Base-by-base conservation (phyloP, 2,329 filamentous ascomycete genomes). In the Fusarium clavum region DNA sequence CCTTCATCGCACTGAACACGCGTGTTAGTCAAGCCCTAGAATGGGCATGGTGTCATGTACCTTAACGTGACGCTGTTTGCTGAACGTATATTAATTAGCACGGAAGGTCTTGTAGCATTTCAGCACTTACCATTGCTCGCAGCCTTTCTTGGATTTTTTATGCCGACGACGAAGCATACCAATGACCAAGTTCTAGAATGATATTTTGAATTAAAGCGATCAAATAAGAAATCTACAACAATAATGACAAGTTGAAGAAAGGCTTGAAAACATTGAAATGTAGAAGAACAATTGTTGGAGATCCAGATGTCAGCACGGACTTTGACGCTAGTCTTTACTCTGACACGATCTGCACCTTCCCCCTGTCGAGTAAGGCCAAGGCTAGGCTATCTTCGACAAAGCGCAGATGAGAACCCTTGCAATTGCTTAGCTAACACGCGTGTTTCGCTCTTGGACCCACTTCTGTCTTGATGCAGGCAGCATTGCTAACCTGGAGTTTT, bases 61-160 rank as follows among this genome's bases (percentile, higher is more conserved):
- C 41, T 71, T 73, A 3, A 73, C 65, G 22, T 73, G 71, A 3
- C 71, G 60, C 24, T 16, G 54, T 9, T 73, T 73, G 45, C 67
- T 70, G 1, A 24, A 24, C 24, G 24, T 24, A 24, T 24, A 24
- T 24, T 24, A 24, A 24, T 24, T 24, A 24, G 24, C 24, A 24
- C 6, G 3, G 18, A 10, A 6, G 18, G 8, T 5, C 16, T 6
- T 1, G 16, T 5, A 3, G 4, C 32, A 16, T 4, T 10, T 18
- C 32, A 5, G 16, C 3, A 55, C 67, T 56, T 1, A 70, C 67
- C 71, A 73, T 16, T 73, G 55, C 6, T 56, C 6, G 11, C 71
- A 73, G 14, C 71, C 70, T 8, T 51, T 63, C 11, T 58, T 61
- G 1, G 70, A 73, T 32, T 73, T 73, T 44, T 67, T 73, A 4